Evolutionary conservation across 2,329 filamentous ascomycete genomes (phyloP).

Genomic region (Gaeumannomyces tritici): DNA sequence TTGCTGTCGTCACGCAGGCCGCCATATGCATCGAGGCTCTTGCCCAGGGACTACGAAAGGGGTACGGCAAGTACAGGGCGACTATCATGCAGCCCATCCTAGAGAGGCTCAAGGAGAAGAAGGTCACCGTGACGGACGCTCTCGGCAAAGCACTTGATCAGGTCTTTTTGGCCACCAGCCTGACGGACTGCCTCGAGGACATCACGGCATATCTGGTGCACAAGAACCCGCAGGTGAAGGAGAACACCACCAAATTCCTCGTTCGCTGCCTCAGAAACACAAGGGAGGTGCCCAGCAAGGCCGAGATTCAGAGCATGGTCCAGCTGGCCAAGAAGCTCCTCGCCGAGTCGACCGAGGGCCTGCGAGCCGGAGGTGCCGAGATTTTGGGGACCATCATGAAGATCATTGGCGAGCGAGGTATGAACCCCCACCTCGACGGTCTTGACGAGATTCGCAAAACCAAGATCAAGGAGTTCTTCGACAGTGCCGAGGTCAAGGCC

Average conservation of each 20-base stretch:
- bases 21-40: constrained; percentile 87
- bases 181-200: constrained; percentile 87
- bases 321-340: constrained; percentile 83
- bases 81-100: constrained; percentile 81
- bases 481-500: constrained; percentile 73
- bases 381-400: constrained; percentile 94
- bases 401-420: constrained; percentile 91
- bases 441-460: constrained; percentile 91
- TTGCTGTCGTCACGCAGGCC: constrained; percentile 85
- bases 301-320: constrained; percentile 77
- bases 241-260: constrained; percentile 90
- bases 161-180: constrained; percentile 52
- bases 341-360: constrained; percentile 75
- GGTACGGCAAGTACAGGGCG: constrained; percentile 72
- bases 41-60: constrained; percentile 71
- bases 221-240: constrained; percentile 97
- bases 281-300: constrained; percentile 70
- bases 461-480: constrained; percentile 90
- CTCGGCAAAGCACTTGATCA: constrained; percentile 75
- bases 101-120: constrained; percentile 97
- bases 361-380: constrained; percentile 84
- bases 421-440: constrained; percentile 85
- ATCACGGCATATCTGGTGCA: constrained; percentile 75
- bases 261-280: constrained; percentile 79
- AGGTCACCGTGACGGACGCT: constrained; percentile 78